Base-by-base conservation (phyloP, 768 basidiomycete species). In the Lactifluus echinatus region DNA sequence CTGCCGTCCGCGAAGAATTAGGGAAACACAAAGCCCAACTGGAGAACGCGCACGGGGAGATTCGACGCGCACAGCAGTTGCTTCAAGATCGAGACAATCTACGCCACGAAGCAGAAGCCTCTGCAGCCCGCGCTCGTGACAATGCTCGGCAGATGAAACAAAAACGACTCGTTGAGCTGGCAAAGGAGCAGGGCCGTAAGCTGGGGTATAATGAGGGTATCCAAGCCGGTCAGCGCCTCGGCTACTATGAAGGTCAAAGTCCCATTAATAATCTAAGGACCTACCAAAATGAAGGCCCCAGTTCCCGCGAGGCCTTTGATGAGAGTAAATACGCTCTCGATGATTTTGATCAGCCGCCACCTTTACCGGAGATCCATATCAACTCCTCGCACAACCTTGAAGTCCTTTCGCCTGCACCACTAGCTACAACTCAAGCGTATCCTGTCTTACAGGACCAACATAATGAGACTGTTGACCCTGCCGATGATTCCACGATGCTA, bases 11-110 rank as follows among this genome's bases (percentile, higher is more conserved):
- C 42, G 75, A 78, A 60, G 77, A 79, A 58, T 67, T 79, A 36
- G 71, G 70, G 48, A 54, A 75, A 59, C 77, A 79, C 67, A 76
- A 76, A 63, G 51, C 73, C 7, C 74, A 79, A 57, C 69, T 75
- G 49, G 73, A 75, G 17, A 75, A 70, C 57, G 76, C 76, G 0
- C 74, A 76, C 59, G 67, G 69, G 29, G 76, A 79, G 59, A 73
- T 79, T 26, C 65, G 67, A 42, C 70, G 74, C 2, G 76, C 74
- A 0, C 74, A 76, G 50, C 71, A 72, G 24, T 69, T 76, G 37
- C 69, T 79, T 33, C 71, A 73, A 65, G 71, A 73, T 48, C 67
- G 75, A 28, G 73, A 75, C 45, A 65, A 69, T 3, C 70, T 75
- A 63, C 71, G 76, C 23, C 70, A 74, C 50, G 73, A 72, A 56